Evolutionary conservation across 2,329 filamentous ascomycete species (phyloP), one percentile per base, ranked within the genome.

Genomic region (Mollisia scopiformis): DNA sequence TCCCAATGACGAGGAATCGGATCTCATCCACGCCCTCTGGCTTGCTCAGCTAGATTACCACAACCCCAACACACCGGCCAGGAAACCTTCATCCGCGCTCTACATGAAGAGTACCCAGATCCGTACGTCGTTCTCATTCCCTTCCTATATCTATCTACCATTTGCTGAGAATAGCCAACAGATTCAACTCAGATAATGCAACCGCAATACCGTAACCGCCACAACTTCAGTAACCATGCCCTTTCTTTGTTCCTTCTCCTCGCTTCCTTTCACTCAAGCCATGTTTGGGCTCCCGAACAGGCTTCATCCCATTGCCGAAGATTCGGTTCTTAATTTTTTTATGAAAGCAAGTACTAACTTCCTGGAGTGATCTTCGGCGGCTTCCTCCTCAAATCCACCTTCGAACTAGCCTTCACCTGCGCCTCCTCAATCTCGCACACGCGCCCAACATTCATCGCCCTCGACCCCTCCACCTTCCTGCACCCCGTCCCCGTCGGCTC

Each of bases 321-420:
- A n/a, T n/a, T n/a, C n/a, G n/a, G n/a, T n/a, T n/a, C n/a, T n/a
- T n/a, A n/a, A n/a, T n/a, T n/a, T n/a, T n/a, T n/a, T n/a, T n/a
- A n/a, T n/a, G n/a, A n/a, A n/a, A n/a, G n/a, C n/a, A n/a, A n/a
- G n/a, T n/a, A n/a, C n/a, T n/a, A n/a, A n/a, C n/a, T n/a, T n/a
- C n/a, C n/a, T n/a, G n/a, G n/a, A n/a, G n/a, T 90, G 88, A 90
- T 91, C 58, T 91, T 91, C 68, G 88, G 88, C 57, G 88, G 88
- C 13, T 90, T 88, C 70, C 79, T 91, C 1, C 80, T 91, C 1
- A 89, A 89, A 71, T 84, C 88, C 64, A 88, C 87, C 0, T 91
- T 90, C 66, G 88, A 91, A 72, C 80, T 91, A 1, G 88, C 88
- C 1, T 91, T 91, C 75, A 90, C 87, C 68, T 89, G 87, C 69